phyloP scores from a whole-genome alignment of 257 asterid species.

The Parsonsia alboflavescens region DNA sequence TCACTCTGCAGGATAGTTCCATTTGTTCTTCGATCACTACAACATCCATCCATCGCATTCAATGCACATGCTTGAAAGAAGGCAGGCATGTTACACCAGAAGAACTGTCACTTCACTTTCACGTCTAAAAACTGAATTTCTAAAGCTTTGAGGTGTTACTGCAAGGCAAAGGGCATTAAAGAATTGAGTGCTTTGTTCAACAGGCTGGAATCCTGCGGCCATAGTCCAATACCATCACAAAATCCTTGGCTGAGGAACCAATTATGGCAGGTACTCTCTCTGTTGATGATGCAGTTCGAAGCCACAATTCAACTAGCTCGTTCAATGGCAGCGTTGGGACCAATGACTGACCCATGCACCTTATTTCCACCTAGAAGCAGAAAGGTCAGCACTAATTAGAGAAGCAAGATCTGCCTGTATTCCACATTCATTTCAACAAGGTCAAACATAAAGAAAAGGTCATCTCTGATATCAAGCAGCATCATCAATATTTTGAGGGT shows the following conservation, averaged over 20 bases:
- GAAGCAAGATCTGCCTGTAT: background rate
- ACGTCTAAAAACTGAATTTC: slow-evolving; percentile 3
- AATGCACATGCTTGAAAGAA: slow-evolving; percentile 3
- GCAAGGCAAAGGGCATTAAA: slow-evolving; percentile 9
- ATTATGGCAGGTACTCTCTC: slow-evolving; percentile 54
- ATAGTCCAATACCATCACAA: slow-evolving; percentile 73
- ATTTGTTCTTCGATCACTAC: background rate
- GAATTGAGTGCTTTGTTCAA: slow-evolving; percentile 21
- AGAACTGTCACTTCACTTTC: slow-evolving; percentile 9
- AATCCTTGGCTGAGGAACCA: slow-evolving; percentile 89
- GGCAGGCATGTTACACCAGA: background rate
- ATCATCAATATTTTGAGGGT: background rate
- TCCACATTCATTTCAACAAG: background rate
- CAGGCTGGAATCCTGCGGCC: slow-evolving; percentile 45
- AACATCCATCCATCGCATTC: background rate
- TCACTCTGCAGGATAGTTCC: background rate
- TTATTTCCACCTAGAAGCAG: slow-evolving; percentile 64
- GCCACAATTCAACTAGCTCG: slow-evolving; percentile 75
- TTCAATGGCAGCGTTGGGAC: slow-evolving; percentile 60
- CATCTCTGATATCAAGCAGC: background rate
- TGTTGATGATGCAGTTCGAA: slow-evolving; percentile 35
- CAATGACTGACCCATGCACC: slow-evolving; percentile 73
- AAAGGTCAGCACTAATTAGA: slow-evolving; percentile 2
- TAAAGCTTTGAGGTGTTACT: slow-evolving; percentile 2
- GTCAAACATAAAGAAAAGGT: background rate